phyloP scores from a whole-genome alignment of 1,284 basidiomycete genomes.

The Trametes sp. region DNA sequence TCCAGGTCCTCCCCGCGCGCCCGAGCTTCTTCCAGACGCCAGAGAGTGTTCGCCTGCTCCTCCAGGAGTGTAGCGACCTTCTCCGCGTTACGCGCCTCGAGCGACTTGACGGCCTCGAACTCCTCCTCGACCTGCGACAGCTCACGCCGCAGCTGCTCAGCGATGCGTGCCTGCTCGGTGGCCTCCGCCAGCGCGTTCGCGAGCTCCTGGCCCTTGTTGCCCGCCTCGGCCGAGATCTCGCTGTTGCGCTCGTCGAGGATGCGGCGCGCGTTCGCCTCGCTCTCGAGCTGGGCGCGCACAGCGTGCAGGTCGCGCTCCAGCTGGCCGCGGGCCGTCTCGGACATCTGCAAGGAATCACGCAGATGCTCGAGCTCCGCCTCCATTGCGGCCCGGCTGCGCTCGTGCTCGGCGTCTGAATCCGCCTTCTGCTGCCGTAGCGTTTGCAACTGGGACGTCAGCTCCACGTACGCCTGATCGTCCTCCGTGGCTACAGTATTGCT shows the following conservation, averaged over 20 bases:
- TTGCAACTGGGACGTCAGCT: constrained; percentile 69
- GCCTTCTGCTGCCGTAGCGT: constrained; percentile 59
- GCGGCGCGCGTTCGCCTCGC: constrained; percentile 62
- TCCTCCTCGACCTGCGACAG: constrained; percentile 67
- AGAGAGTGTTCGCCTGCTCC: constrained; percentile 75
- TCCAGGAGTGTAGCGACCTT: constrained; percentile 73
- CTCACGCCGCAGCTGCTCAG: constrained; percentile 76
- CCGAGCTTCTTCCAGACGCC: constrained; percentile 78
- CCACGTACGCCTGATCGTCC: constrained; percentile 74
- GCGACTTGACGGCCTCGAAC: constrained; percentile 75
- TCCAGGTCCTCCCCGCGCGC: constrained; percentile 76
- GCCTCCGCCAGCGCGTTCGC: constrained; percentile 73
- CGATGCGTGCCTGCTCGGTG: constrained; percentile 65
- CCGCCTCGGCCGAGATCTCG: constrained; percentile 67
- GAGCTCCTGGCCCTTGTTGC: constrained; percentile 65
- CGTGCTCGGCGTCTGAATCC: constrained; percentile 59
- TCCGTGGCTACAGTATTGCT: constrained; percentile 58
- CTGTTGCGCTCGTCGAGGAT: constrained; percentile 72
- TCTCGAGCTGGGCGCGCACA: constrained; percentile 67
- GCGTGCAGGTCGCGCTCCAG: constrained; percentile 73
- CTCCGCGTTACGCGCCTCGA: constrained; percentile 70
- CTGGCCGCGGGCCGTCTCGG: constrained; percentile 49
- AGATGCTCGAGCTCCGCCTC: constrained; percentile 65
- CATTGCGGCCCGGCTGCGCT: constrained; percentile 60
- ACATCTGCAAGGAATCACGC: constrained; percentile 50